Conservation (phyloP, 2,329 filamentous ascomycete genomes). For the Phyllosticta citrichinensis region DNA sequence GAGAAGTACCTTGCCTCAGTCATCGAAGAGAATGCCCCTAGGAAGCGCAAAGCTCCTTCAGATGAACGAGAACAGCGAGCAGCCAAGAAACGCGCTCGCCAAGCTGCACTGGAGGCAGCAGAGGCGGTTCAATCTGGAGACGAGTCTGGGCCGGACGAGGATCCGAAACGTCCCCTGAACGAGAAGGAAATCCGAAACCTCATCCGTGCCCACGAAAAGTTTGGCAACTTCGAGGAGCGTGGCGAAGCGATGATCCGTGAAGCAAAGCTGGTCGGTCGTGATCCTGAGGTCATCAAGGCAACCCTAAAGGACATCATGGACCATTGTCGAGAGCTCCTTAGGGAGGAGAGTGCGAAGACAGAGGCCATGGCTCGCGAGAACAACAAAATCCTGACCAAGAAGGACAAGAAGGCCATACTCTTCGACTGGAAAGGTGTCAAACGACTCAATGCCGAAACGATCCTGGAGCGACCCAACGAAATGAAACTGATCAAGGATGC, state of each 20-base stretch:
- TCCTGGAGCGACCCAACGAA: slow-evolving; percentile 82
- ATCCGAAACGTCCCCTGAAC: slow-evolving; percentile 80
- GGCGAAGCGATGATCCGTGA: slow-evolving; percentile 79
- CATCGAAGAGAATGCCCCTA: slow-evolving; percentile 75
- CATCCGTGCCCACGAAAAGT: slow-evolving; percentile 82
- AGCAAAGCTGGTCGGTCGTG: slow-evolving; percentile 72
- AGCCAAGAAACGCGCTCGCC: slow-evolving; percentile 58
- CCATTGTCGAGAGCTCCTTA: slow-evolving; percentile 57
- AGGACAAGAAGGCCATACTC: slow-evolving; percentile 92
- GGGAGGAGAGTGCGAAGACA: slow-evolving; percentile 59
- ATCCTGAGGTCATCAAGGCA: slow-evolving; percentile 65
- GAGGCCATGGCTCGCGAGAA: slow-evolving; percentile 56
- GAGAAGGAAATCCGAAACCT: slow-evolving; percentile 92
- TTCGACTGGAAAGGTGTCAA: slow-evolving; percentile 92
- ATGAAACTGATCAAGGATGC: slow-evolving; percentile 74
- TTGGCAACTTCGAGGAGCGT: slow-evolving; percentile 80
- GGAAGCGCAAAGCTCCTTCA: slow-evolving; percentile 55
- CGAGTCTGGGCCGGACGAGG: slow-evolving; percentile 46
- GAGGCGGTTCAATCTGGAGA: slow-evolving; percentile 37
- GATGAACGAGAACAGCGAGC: slow-evolving; percentile 55
- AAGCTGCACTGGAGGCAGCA: slow-evolving; percentile 58
- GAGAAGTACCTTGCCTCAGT: slow-evolving; percentile 74
- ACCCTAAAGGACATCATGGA: slow-evolving; percentile 72
- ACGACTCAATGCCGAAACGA: slow-evolving; percentile 90
- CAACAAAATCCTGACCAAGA: slow-evolving; percentile 81